Base-by-base conservation (phyloP, 73 alveolate species). In the Symbiodinium natans region DNA sequence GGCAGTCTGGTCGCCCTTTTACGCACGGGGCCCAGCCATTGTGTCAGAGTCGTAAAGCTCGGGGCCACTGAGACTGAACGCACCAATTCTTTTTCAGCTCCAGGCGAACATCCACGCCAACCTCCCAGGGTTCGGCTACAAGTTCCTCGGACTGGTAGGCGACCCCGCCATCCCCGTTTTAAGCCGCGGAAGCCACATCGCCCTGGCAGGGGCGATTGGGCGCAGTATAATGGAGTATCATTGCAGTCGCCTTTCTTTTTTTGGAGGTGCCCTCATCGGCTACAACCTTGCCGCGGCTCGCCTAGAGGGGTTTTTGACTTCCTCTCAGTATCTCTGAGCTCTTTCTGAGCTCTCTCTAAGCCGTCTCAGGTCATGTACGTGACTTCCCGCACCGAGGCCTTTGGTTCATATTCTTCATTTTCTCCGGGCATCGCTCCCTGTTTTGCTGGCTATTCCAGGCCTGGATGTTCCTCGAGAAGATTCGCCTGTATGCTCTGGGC, bases 91-190 rank as follows among this genome's bases (percentile, higher is more conserved):
- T 54, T 54, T 54, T 11, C 74, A 5, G 5, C n/a, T 40, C 82
- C 40, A 90, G 97, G 97, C 97, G 38, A 80, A 77, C 80, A 43
- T 92, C 71, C 84, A 92, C 25, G 83, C 90, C 40, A 75, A 92
- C 83, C 92, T 92, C 17, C 98, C 98, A 3, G 98, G 98, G 19
- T 92, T 92, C 36, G 98, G 98, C 83, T 92, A 92, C 98, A 92
- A 90, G 80, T 59, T 90, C 40, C 89, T 90, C 36, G 97, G 97
- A 34, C 97, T 90, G 54, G 56, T 90, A 90, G 97, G 97, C 87
- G 10, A 13, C 48, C 17, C 33, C 33, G 80, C 36, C 80, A 11
- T 29, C 40, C 9, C 33, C 59, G n/a, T n/a, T n/a, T n/a, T 46
- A 21, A 46, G 71, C 71, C 23, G 71, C 71, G 17, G n/a, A n/a